Evolutionary conservation across 176 grass and related monocot genomes (phyloP).

Genomic region (Oryza meyeriana): DNA sequence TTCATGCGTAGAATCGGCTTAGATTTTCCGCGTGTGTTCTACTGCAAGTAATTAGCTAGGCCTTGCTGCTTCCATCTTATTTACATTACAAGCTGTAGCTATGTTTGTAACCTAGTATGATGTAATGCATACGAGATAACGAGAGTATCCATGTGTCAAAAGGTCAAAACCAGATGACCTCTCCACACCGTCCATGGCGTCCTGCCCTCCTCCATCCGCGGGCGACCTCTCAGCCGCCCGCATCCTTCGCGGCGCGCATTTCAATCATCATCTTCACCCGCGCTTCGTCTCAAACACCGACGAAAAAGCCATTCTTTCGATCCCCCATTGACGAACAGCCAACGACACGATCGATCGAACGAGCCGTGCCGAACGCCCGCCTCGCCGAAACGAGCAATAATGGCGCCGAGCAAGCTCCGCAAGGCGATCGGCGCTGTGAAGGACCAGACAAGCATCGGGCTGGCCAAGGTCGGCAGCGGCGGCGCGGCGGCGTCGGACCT

Average conservation of each 20-base stretch:
- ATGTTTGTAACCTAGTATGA: background rate
- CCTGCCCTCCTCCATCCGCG: slow-evolving; percentile 19
- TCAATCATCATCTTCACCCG: slow-evolving; percentile 5
- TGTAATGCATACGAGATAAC: too few relatives aligned
- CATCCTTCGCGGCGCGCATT: slow-evolving; percentile 24
- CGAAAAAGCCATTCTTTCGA: background rate
- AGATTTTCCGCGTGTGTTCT: too few relatives aligned
- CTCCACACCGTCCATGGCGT: slow-evolving; percentile 21
- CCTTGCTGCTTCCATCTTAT: too few relatives aligned
- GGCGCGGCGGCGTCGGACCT: slow-evolving; percentile 49
- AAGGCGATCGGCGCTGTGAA: slow-evolving; percentile 85
- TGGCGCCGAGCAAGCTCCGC: slow-evolving; percentile 77
- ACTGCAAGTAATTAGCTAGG: too few relatives aligned
- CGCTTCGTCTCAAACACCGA: slow-evolving; percentile 1
- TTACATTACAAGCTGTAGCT: background rate
- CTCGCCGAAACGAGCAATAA: background rate
- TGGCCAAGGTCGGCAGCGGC: slow-evolving; percentile 63
- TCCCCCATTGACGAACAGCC: background rate
- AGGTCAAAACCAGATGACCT: background rate
- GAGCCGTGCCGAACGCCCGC: background rate
- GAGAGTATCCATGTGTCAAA: background rate
- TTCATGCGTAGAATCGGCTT: too few relatives aligned
- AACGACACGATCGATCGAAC: background rate
- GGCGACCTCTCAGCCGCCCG: slow-evolving; percentile 22
- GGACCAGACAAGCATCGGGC: slow-evolving; percentile 86